Evolutionary conservation across 169 alveolate genomes (phyloP).

Genomic region (Cryptosporidium sp.): DNA sequence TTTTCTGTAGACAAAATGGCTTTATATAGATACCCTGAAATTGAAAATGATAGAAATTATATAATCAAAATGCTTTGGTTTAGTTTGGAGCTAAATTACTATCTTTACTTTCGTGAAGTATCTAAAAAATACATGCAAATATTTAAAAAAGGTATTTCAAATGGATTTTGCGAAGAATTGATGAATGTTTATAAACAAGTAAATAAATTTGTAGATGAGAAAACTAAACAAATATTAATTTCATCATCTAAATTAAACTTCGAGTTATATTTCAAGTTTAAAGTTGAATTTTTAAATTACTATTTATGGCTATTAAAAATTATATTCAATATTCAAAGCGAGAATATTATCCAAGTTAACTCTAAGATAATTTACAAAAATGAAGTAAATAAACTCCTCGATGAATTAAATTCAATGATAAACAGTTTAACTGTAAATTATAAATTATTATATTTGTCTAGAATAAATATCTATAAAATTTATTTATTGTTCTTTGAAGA

Average conservation of each 20-base stretch:
- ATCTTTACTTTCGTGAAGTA: neutral
- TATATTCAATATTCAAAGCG: neutral
- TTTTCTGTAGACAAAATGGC: neutral
- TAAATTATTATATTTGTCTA: neutral
- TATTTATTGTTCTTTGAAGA: neutral
- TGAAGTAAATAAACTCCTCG: neutral
- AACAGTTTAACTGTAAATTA: neutral
- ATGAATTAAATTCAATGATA: neutral
- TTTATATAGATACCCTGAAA: conserved; percentile 12
- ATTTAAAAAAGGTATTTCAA: conserved; percentile 11
- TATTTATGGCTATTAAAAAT: conserved; percentile 21
- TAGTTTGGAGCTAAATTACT: conserved; percentile 3
- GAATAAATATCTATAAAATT: neutral
- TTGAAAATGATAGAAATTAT: neutral
- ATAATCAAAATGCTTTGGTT: conserved; percentile 17
- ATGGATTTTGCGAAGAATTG: conserved; percentile 27
- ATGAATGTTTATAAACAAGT: neutral
- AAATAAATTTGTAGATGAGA: neutral
- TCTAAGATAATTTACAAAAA: neutral
- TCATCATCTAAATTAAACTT: neutral
- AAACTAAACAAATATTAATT: neutral
- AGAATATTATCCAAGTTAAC: neutral
- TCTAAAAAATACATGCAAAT: neutral
- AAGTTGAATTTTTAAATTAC: conserved; percentile 11
- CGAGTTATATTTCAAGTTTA: neutral